Conservation (phyloP, 345 rosid genomes). For the Chamaenerion angustifolium region DNA sequence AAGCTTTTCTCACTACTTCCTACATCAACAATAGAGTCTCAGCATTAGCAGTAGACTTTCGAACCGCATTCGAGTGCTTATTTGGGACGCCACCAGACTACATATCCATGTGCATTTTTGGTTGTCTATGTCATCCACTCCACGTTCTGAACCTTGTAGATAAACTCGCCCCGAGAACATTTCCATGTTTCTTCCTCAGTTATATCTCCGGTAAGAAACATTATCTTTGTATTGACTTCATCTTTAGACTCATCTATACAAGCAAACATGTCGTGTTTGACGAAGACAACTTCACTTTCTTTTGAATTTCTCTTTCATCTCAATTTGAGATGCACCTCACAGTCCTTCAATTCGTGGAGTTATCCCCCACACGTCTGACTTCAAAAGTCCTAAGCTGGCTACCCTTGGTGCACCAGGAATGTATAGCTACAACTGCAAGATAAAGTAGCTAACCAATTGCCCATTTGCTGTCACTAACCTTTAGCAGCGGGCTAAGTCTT, state of each 20-base stretch:
- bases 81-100: not conserved
- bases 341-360: too few relatives aligned
- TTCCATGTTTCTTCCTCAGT: not conserved
- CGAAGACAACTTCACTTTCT: not conserved
- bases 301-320: not conserved
- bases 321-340: too few relatives aligned
- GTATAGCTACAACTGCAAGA: too few relatives aligned
- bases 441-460: too few relatives aligned
- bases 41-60: not conserved
- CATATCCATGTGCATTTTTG: not conserved
- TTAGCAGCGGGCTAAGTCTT: too few relatives aligned
- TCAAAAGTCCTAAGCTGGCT: too few relatives aligned
- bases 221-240: not conserved
- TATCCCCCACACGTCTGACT: too few relatives aligned
- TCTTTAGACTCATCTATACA: too few relatives aligned
- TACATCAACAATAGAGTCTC: not conserved
- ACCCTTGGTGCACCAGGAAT: too few relatives aligned
- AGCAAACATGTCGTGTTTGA: not conserved
- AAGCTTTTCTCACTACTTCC: too few relatives aligned
- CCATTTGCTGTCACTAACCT: too few relatives aligned
- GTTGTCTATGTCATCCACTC: not conserved
- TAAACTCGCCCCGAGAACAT: not conserved
- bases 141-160: not conserved
- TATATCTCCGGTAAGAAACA: not conserved
- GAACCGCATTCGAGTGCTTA: not conserved